Percentiles rank a stretch among this genome's conserved stretches.
Conservation (phyloP, 2,329 filamentous ascomycete species). For the Alternaria sp. region DNA sequence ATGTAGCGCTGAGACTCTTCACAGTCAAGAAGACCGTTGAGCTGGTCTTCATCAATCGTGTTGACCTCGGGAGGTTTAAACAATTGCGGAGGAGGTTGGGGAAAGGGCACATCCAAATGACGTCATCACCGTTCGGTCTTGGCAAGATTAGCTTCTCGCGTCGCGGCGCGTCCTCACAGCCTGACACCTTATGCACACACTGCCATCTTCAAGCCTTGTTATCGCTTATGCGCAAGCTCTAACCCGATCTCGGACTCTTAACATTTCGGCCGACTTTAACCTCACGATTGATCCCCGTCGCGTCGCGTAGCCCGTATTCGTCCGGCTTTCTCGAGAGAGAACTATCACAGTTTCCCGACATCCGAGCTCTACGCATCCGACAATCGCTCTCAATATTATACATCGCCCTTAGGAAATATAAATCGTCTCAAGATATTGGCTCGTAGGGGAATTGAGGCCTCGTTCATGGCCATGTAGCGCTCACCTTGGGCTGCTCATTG, state of each 20-base stretch:
- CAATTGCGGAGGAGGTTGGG: no score
- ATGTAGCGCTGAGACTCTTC: conserved; percentile 53
- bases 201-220: background rate
- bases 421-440: background rate
- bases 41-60: conserved; percentile 29
- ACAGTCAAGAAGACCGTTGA: conserved; percentile 43
- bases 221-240: background rate
- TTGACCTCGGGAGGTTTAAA: background rate
- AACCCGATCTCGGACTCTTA: background rate
- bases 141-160: background rate
- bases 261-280: background rate
- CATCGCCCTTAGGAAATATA: background rate
- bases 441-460: background rate
- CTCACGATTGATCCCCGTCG: background rate
- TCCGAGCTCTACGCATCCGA: background rate
- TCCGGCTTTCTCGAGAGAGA: background rate
- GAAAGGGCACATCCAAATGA: background rate
- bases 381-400: background rate
- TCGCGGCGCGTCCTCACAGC: background rate
- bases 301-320: background rate
- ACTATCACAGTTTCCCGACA: background rate
- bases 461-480: background rate
- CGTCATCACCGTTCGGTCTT: background rate
- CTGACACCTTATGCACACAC: background rate
- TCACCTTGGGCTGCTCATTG: background rate